Evolutionary conservation across 768 basidiomycete genomes (phyloP), one percentile per base, ranked within the genome.

Genomic region (Termitomyces sp.): DNA sequence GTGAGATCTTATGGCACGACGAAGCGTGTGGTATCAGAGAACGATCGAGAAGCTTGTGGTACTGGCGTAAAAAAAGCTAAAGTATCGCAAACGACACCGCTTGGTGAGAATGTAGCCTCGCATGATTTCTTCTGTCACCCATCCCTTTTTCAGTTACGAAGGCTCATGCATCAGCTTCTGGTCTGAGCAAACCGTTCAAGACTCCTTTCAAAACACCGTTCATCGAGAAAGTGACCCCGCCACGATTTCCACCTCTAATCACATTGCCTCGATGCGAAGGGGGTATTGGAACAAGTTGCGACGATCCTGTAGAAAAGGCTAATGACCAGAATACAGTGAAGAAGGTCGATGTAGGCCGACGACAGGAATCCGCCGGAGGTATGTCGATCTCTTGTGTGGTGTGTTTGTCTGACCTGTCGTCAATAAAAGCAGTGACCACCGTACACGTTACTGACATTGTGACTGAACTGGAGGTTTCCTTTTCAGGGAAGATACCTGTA

Each of bases 161-260:
- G 60, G 76, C 79, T 4, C 72, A 78, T 63, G 65, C 61, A 48
- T 82, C 81, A 8, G 73, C 68, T 0, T 64, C 61, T 26, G 63
- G 62, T 53, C 62, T 84, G 51, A 73, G 64, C 43, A 85, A 82
- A 64, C 85, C 84, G 2, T 79, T 78, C 64, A 78, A 73, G 62
- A 65, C 76, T 1, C 82, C 82, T 1, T 76, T 72, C 18, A 63
- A 57, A 44, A 57, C 63, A 24, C 52, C 58, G 10, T 52, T 57
- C 22, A 63, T 58, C 8, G 18, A 47, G 26, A 37, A 49, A 16
- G 46, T 16, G 10, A 14, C 13, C 8, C 10, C 55, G 24, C 53
- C 58, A 49, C 36, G 46, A 64, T 67, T 44, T 27, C 55, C 39
- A 44, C 27, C 41, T 4, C 27, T 41, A n/a, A n/a, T 60, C 13